phyloP scores from a whole-genome alignment of 2,329 filamentous ascomycete genomes.

The Ascochyta rabiei region DNA sequence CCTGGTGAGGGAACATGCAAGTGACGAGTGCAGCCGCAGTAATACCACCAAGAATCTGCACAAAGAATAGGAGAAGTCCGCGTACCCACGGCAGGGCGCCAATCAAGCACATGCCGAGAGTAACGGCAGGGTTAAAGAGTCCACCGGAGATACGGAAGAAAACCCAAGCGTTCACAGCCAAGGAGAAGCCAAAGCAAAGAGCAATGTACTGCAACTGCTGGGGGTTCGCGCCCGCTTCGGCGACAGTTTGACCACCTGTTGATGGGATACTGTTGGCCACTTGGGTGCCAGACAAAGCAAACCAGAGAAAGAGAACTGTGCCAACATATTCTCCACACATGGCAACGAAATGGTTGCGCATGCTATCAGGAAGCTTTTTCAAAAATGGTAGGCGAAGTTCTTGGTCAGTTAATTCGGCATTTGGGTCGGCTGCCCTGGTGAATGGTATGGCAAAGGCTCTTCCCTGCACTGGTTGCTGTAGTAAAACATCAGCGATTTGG shows the following conservation, averaged over 20 bases:
- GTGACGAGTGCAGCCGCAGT: constrained; percentile 33
- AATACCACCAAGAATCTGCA: constrained; percentile 33
- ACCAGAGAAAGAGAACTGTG: constrained; percentile 50
- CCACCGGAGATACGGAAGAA: constrained; percentile 40
- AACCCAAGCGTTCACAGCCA: constrained; percentile 50
- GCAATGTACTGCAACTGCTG: constrained; percentile 49
- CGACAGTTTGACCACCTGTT: constrained; percentile 17
- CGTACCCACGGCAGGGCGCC: constrained; percentile 22
- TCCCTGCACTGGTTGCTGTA: constrained; percentile 19
- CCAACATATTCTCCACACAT: constrained; percentile 48
- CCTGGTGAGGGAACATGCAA: constrained; percentile 31
- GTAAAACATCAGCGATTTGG: background rate
- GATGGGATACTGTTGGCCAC: constrained; percentile 47
- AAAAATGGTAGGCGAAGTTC: constrained; percentile 19
- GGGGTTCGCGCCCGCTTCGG: constrained; percentile 40
- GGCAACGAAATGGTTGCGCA: constrained; percentile 25
- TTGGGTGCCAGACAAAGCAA: constrained; percentile 48
- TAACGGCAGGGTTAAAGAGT: constrained; percentile 34
- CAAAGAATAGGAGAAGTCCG: constrained; percentile 24
- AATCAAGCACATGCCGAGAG: constrained; percentile 41
- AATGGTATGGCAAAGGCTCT: constrained; percentile 23
- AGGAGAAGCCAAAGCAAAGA: constrained; percentile 49
- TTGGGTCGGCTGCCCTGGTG: constrained; percentile 20
- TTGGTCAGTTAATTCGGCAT: constrained; percentile 12
- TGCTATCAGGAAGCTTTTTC: constrained; percentile 15